These are phyloP conservation scores for Aspergillus sclerotioniger DNA, from an alignment of 495 filamentous ascomycete genomes.

Conservation along the genomic window DNA sequence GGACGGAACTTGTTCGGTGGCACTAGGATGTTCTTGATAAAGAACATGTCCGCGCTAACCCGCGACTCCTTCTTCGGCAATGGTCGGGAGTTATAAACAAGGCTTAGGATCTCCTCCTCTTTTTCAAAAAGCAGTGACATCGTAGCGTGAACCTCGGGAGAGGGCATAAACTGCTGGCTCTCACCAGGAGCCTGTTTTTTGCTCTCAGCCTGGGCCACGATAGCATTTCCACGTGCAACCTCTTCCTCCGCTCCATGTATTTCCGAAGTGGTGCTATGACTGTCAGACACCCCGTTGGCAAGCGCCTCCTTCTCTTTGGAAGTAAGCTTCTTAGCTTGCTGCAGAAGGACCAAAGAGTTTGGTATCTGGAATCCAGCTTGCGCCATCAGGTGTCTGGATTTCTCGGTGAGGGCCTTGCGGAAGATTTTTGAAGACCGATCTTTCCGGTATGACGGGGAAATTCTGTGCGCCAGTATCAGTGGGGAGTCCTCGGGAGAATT, in stretches of 20 bases:
- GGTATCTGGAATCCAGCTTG: conserved; percentile 64
- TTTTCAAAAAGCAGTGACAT: conserved; percentile 80
- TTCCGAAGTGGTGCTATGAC: conserved; percentile 23
- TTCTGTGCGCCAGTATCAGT: conserved; percentile 40
- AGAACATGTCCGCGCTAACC: conserved; percentile 85
- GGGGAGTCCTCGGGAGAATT: conserved; percentile 14
- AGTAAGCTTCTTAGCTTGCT: conserved; percentile 37
- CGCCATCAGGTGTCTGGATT: conserved; percentile 70
- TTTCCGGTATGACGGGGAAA: conserved; percentile 77
- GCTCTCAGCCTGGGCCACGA: conserved; percentile 32
- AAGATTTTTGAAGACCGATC: conserved; percentile 92
- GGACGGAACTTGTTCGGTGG: conserved; percentile 93
- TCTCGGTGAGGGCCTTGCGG: conserved; percentile 68
- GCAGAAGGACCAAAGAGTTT: conserved; percentile 57
- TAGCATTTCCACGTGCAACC: conserved; percentile 59
- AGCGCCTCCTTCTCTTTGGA: conserved; percentile 32
- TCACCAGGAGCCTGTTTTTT: conserved; percentile 32
- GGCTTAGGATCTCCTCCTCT: conserved; percentile 73
- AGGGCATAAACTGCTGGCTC: conserved; percentile 65
- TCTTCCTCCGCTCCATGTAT: conserved; percentile 64
- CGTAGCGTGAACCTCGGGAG: conserved; percentile 72
- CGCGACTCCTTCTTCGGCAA: conserved; percentile 45
- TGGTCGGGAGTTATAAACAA: conserved; percentile 79
- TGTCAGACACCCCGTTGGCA: conserved; percentile 24
- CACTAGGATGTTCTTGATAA: conserved; percentile 78